Evolutionary conservation across 306 rosid species (phyloP).

Genomic region (Coriaria nepalensis): DNA sequence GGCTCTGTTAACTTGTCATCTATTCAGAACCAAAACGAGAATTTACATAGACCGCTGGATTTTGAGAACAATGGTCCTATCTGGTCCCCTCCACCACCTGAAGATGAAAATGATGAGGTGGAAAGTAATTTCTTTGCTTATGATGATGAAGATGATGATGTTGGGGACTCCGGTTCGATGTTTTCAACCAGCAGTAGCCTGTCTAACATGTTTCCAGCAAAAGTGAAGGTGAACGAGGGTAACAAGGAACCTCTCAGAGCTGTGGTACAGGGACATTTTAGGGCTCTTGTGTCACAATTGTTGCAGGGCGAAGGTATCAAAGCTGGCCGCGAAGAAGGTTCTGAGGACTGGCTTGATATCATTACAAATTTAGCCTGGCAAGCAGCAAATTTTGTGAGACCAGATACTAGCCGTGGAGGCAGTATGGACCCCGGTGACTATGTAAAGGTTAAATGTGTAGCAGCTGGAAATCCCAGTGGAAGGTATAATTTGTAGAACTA

Average conservation of each 20-base stretch:
- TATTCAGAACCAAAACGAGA: conserved; percentile 33
- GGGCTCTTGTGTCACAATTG: conserved; percentile 85
- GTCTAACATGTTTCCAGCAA: conserved; percentile 50
- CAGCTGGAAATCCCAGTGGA: conserved; percentile 69
- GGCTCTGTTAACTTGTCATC: conserved; percentile 54
- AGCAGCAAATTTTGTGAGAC: conserved; percentile 89
- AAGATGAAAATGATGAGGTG: conserved; percentile 49
- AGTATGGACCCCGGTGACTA: conserved; percentile 96
- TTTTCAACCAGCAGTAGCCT: conserved; percentile 71
- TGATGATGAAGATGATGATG: conserved; percentile 83
- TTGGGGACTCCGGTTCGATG: conserved; percentile 70
- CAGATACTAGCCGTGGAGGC: conserved; percentile 92
- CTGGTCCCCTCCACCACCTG: conserved; percentile 90
- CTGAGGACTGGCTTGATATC: conserved; percentile 73
- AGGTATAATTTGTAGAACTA: conserved; percentile 35
- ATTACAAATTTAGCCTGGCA: conserved; percentile 73
- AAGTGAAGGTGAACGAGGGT: conserved; percentile 56
- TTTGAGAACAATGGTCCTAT: conserved; percentile 71
- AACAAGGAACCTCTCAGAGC: conserved; percentile 70
- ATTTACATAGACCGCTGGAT: conserved; percentile 58
- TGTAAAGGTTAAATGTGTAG: conserved; percentile 84
- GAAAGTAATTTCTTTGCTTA: conserved; percentile 54
- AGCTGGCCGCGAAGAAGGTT: conserved; percentile 42
- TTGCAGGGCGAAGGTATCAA: conserved; percentile 69
- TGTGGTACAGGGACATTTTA: conserved; percentile 81